Evolutionary conservation across 371 early-diverging fungal species (phyloP).

Genomic region (Batkoa obscura): DNA sequence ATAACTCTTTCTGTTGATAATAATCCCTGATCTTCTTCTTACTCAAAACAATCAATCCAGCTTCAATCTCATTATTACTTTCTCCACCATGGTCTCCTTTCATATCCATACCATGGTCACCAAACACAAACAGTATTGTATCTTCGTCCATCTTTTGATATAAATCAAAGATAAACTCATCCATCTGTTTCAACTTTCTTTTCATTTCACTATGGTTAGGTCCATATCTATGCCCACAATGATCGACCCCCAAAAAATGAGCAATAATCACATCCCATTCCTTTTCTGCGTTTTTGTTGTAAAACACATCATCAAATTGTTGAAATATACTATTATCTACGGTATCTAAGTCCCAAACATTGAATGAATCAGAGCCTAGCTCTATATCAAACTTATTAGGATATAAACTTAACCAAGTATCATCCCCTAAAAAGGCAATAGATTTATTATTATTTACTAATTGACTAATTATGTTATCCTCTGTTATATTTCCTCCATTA

Average conservation of each 20-base stretch:
- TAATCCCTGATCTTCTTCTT: neutral
- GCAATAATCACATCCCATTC: constrained; percentile 66
- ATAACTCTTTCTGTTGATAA: neutral
- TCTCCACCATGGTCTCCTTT: constrained; percentile 98
- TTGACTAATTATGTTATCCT: constrained; percentile 70
- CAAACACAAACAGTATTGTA: constrained; percentile 81
- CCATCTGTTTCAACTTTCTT: constrained; percentile 62
- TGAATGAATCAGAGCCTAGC: constrained; percentile 66
- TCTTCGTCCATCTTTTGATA: constrained; percentile 55
- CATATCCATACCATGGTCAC: constrained; percentile 98
- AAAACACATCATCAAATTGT: neutral
- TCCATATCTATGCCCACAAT: constrained; percentile 85
- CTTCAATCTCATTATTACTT: constrained; percentile 67
- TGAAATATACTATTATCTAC: constrained; percentile 71
- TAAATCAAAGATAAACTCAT: constrained; percentile 46
- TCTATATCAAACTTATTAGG: constrained; percentile 31
- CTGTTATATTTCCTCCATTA: constrained; percentile 54
- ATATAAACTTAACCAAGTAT: constrained; percentile 82
- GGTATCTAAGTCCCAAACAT: constrained; percentile 84
- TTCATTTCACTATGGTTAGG: constrained; percentile 77
- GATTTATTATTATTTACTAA: constrained; percentile 1
- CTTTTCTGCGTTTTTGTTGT: neutral
- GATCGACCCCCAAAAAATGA: constrained; percentile 92
- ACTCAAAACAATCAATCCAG: constrained; percentile 49
- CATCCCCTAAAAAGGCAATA: constrained; percentile 68